Base-by-base conservation (phyloP, 2,329 filamentous ascomycete genomes). In the Zymoseptoria brevis region DNA sequence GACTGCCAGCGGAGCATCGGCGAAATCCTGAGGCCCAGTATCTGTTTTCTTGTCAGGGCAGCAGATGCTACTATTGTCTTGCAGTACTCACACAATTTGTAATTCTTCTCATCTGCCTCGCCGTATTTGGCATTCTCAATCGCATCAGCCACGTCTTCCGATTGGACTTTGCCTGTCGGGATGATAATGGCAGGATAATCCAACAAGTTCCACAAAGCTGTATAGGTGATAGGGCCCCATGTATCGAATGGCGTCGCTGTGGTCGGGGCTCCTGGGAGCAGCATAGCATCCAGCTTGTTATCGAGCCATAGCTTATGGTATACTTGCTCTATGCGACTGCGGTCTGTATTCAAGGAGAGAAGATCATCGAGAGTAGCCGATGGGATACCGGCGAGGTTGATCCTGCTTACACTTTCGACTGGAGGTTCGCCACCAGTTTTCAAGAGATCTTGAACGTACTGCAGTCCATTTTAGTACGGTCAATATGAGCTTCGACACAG, bases 211-310 rank as follows among this genome's bases (percentile, higher is more conserved):
- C 76, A 76, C 29, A 83, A 60, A 19, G 77, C 66, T 0, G 81
- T 83, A 56, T 80, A 81, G 0, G 74, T 68, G 1, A 76, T 72
- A 0, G 74, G 26, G 0, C 78, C 76, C 67, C 78, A 84, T 0
- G 72, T 75, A 66, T 84, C 81, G 65, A 83, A 79, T 19, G 71
- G 72, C 0, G 80, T 76, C 0, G 82, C 81, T 0, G 80, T 82
- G 11, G 72, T 76, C 63, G 80, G 78, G 5, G 80, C 77, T 3
- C 75, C 74, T 3, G 79, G 75, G 56, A 74, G 75, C n/a, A 85
- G 55, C 0, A 84, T 68, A 0, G 76, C 77, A 68, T 84, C 82
- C 3, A 84, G 68, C 7, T 72, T 66, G 19, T 80, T 67, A 19
- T 76, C 67, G 1, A 73, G 68, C 69, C 79, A 76, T 0, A 74